Evolutionary conservation across 768 basidiomycete species (phyloP).

Genomic region (Coprinopsis strossmayeri): DNA sequence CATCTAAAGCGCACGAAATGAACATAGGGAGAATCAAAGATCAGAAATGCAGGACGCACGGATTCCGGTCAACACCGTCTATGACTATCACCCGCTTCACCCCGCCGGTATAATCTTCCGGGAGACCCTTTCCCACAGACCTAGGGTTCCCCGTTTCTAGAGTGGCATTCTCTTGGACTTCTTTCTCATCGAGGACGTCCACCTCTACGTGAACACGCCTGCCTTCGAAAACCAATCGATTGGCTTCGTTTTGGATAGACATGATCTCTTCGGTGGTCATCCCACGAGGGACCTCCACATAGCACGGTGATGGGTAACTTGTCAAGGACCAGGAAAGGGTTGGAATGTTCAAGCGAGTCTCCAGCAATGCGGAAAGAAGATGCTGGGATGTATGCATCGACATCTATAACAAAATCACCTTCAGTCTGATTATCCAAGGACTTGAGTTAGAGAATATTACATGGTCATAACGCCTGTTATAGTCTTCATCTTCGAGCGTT

Average conservation of each 20-base stretch:
- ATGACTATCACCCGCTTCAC: slow-evolving; percentile 79
- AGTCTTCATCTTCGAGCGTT: slow-evolving; percentile 53
- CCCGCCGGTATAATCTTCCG: slow-evolving; percentile 69
- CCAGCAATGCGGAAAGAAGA: slow-evolving; percentile 74
- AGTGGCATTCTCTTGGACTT: slow-evolving; percentile 22
- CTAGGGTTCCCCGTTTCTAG: slow-evolving; percentile 40
- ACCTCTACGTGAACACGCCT: slow-evolving; percentile 69
- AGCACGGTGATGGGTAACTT: slow-evolving; percentile 58
- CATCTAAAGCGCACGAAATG: slow-evolving; percentile 36
- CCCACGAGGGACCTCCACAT: slow-evolving; percentile 69
- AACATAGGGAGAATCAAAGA: neutral
- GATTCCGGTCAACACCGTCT: slow-evolving; percentile 74
- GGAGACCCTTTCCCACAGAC: slow-evolving; percentile 52
- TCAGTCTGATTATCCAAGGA: neutral
- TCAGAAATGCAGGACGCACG: slow-evolving; percentile 55
- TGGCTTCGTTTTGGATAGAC: slow-evolving; percentile 55
- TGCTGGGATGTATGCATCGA: slow-evolving; percentile 84
- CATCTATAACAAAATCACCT: slow-evolving; percentile 40
- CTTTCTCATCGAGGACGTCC: slow-evolving; percentile 46
- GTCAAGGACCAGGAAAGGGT: slow-evolving; percentile 84
- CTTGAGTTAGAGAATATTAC: slow-evolving; percentile 29
- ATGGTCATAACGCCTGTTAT: slow-evolving; percentile 66
- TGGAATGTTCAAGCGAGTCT: slow-evolving; percentile 52
- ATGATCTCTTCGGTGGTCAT: slow-evolving; percentile 59
- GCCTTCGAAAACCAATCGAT: slow-evolving; percentile 64